Evolutionary conservation across 2,329 filamentous ascomycete species (phyloP).

Genomic region (Claviceps arundinis): DNA sequence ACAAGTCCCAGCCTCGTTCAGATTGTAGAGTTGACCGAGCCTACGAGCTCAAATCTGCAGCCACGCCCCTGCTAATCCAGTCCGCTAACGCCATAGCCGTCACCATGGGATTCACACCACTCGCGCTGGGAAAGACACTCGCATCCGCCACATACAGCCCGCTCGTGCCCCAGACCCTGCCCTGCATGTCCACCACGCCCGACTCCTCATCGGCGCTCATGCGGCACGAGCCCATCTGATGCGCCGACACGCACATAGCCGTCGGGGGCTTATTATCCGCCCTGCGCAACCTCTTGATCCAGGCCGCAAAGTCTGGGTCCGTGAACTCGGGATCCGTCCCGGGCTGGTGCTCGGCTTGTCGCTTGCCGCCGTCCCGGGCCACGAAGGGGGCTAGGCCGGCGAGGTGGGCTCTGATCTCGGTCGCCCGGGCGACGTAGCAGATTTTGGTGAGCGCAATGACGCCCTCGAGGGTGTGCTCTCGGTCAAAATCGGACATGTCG

Average conservation of each 20-base stretch:
- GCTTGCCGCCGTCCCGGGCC: conserved; percentile 15
- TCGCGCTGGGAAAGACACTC: conserved; percentile 63
- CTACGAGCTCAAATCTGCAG: background rate
- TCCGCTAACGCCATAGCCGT: conserved; percentile 60
- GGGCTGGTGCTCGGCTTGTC: conserved; percentile 9
- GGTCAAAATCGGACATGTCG: conserved; percentile 56
- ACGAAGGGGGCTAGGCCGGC: conserved; percentile 51
- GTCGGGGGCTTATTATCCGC: conserved; percentile 38
- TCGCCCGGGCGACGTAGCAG: conserved; percentile 63
- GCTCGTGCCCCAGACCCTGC: conserved; percentile 51
- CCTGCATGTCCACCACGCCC: conserved; percentile 45
- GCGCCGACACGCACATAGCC: conserved; percentile 51
- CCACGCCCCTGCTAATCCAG: conserved; percentile 45
- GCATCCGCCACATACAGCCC: conserved; percentile 60
- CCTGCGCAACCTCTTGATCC: conserved; percentile 38
- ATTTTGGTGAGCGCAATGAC: conserved; percentile 61
- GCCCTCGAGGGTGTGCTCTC: conserved; percentile 57
- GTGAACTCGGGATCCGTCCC: conserved; percentile 33
- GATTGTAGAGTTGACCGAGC: too few species aligned
- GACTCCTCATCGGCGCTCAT: conserved; percentile 45
- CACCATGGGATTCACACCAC: conserved; percentile 73
- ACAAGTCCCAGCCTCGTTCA: too few species aligned
- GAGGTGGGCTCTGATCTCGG: conserved; percentile 59
- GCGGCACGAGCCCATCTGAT: conserved; percentile 68
- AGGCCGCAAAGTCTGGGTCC: conserved; percentile 46